Evolutionary conservation across 192 early-diverging fungal genomes (phyloP), one percentile per base, ranked within the genome.

Genomic region (Gaertneriomyces semiglobifer): DNA sequence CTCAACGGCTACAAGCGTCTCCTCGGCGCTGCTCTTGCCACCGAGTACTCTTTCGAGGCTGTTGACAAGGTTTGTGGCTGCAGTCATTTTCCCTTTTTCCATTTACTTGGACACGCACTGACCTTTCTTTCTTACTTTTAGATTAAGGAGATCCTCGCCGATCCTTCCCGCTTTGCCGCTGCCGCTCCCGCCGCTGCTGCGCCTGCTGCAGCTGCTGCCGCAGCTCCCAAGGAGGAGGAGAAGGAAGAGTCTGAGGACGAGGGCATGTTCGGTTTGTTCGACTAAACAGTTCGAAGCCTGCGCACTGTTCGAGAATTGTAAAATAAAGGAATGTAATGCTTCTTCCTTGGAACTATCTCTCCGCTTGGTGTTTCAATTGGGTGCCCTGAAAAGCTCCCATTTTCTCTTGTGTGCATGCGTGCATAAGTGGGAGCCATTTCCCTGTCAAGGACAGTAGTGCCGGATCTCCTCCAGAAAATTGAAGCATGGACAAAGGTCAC

Each of bases 1-100:
- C 89, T 93, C 89, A 96, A 96, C 87, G 87, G 89, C 71, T 99
- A 93, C 92, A 99, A 96, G 92, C 91, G 95, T 72, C 73, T 98
- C 69, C 83, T 98, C 79, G 85, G 88, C 69, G 81, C 96, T 79
- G 93, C 91, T 73, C 76, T 96, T 62, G 85, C 87, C 73, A 89
- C 90, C 80, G 82, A 81, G 61, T 94, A 95, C 87, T 89, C 89
- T 73, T 94, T 94, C 80, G 81, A 86, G 58, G 91, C 87, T 66
- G 85, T 89, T 63, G 92, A 96, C 84, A 82, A 88, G 71, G 84
- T 88, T 77, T 19, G 44, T 63, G 53, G 50, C 44, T 69, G 50
- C 41, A 20, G 16, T 52, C 19, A 46, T 53, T 25, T 18, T 62
- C 33, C 45, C 38, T 55, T 59, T 53, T 48, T 46, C 44, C 44